These are phyloP conservation scores for Tuber borchii DNA, from an alignment of 495 filamentous ascomycete species.

Conservation along the genomic window DNA sequence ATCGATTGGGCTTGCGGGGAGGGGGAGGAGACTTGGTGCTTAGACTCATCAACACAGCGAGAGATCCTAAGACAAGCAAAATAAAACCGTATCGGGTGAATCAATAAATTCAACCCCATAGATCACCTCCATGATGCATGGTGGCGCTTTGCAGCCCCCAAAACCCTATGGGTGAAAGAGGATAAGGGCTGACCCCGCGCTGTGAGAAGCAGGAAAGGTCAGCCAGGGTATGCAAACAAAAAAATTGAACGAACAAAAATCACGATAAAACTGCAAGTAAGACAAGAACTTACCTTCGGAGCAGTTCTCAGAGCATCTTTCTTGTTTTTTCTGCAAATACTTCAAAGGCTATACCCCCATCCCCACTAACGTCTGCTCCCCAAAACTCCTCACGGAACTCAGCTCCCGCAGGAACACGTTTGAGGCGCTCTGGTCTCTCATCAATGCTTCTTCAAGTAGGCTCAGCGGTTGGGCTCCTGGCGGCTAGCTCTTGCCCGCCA, in stretches of 20 bases:
- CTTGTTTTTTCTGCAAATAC: conserved; percentile 34
- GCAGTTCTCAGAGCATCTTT: conserved; percentile 41
- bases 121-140: neutral
- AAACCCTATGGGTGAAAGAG: neutral
- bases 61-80: neutral
- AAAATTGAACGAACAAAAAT: conserved; percentile 4
- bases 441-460: conserved; percentile 34
- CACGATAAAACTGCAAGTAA: neutral
- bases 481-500: conserved; percentile 29
- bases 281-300: conserved; percentile 29
- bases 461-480: conserved; percentile 22
- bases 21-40: neutral
- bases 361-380: conserved; percentile 10
- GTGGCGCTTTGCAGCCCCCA: neutral
- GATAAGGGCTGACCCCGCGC: neutral
- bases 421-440: conserved; percentile 29
- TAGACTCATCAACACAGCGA: neutral
- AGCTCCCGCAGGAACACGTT: conserved; percentile 25
- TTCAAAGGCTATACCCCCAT: conserved; percentile 29
- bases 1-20: neutral
- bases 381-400: conserved; percentile 37
- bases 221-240: conserved; percentile 1
- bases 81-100: neutral
- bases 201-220: neutral
- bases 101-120: neutral